Evolutionary conservation across 495 filamentous ascomycete species (phyloP), one percentile per base, ranked within the genome.

Genomic region (Aspergillus avenaceus): DNA sequence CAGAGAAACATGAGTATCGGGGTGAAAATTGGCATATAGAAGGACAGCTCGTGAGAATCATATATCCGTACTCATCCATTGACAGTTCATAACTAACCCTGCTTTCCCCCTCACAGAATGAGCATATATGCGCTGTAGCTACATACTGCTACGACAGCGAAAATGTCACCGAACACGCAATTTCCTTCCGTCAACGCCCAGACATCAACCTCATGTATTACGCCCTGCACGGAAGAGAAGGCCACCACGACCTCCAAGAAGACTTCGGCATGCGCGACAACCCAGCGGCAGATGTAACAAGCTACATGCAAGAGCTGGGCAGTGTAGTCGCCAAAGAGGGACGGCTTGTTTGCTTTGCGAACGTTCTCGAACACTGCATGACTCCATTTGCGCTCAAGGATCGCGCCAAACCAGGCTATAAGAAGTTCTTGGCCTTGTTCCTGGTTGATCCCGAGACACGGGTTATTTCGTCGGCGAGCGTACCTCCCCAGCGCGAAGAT

Each of bases 121-220:
- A 84, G 42, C 65, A 61, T 21, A 84, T 84, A 32, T 73, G 72
- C 41, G 81, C 80, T 5, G 79, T 77, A 0, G 77, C 80, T 2
- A 55, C 84, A 5, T 84, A 81, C 63, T 84, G 83, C 67, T 84
- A 82, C 58, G 78, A 83, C 50, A 64, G 55, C 46, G 65, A 81
- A 3, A 88, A 90, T 59, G 77, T 86, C 45, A 82, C 76, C 6
- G 60, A 72, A 4, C 78, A 69, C 49, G 56, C 52, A 21, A 69
- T 87, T 0, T 55, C 67, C 0, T 84, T 86, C 58, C 74, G 76
- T 12, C 68, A 78, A 27, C 47, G 55, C 6, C 34, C 60, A 5
- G 23, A 25, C 28, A 16, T 8, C 21, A 38, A 66, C 19, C 44
- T 62, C 0, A 24, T 43, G n/a, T 0, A 37, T 0, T n/a, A n/a